These are phyloP conservation scores for Aspergillus fumigatiaffinis DNA, from an alignment of 2,329 filamentous ascomycete species.

Conservation along the genomic window DNA sequence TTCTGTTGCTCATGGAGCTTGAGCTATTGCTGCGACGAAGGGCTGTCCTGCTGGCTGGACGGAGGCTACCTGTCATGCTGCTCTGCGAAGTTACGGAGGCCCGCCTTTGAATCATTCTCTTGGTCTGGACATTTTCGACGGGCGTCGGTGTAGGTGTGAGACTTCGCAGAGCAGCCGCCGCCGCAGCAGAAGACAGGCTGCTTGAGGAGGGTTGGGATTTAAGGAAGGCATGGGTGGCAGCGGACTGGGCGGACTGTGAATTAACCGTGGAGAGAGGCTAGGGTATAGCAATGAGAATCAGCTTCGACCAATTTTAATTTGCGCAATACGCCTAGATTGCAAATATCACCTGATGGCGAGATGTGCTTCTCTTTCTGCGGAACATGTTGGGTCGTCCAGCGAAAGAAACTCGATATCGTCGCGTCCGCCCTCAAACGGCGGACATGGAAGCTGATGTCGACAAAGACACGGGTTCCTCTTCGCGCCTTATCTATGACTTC, in stretches of 20 bases:
- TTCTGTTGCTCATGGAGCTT: constrained; percentile 82
- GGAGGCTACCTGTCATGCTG: constrained; percentile 44
- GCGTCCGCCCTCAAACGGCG: constrained; percentile 3
- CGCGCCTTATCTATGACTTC: not conserved
- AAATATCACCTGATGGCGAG: constrained; percentile 34
- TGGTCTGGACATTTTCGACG: constrained; percentile 80
- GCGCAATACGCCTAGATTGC: not conserved
- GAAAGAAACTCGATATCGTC: not conserved
- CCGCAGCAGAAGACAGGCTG: constrained; percentile 77
- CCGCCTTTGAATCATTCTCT: constrained; percentile 71
- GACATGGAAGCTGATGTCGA: constrained; percentile 1
- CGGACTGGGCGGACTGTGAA: constrained; percentile 70
- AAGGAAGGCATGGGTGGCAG: constrained; percentile 77
- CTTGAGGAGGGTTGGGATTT: constrained; percentile 60
- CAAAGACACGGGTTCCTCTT: not conserved
- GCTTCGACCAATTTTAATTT: not conserved
- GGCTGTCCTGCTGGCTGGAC: constrained; percentile 36
- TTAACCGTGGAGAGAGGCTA: constrained; percentile 62
- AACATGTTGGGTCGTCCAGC: constrained; percentile 33
- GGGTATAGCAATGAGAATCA: not conserved
- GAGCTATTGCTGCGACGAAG: constrained; percentile 66
- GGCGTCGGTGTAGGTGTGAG: constrained; percentile 73
- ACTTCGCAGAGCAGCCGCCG: constrained; percentile 77
- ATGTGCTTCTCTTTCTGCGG: constrained; percentile 39
- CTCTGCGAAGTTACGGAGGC: constrained; percentile 67